phyloP scores from a whole-genome alignment of 176 grass and related monocot genomes.

The Dendrocalamus sinicus region DNA sequence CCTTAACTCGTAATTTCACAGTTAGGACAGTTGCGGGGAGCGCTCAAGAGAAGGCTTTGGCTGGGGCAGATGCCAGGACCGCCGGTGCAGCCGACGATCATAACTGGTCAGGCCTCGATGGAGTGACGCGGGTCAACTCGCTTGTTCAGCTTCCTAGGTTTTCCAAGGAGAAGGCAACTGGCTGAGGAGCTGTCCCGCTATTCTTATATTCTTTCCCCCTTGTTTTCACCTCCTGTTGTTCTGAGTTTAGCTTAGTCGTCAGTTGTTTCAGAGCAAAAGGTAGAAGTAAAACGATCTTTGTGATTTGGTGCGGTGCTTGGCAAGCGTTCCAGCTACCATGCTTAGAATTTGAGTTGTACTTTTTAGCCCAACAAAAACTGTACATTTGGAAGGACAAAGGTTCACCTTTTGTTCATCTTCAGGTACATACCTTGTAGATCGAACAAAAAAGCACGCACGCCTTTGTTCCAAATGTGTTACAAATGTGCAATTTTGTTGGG shows the following conservation, averaged over 20 bases:
- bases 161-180: slow-evolving; percentile 60
- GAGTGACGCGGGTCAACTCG: slow-evolving; percentile 91
- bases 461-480: neutral
- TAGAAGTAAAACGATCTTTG: slow-evolving; percentile 40
- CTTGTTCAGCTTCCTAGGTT: slow-evolving; percentile 95
- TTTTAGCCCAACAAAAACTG: slow-evolving; percentile 42
- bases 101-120: slow-evolving; percentile 82
- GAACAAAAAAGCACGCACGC: neutral
- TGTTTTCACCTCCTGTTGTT: slow-evolving; percentile 38
- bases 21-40: slow-evolving; percentile 62
- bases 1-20: slow-evolving; percentile 73
- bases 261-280: slow-evolving; percentile 34
- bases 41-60: slow-evolving; percentile 47
- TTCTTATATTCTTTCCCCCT: slow-evolving; percentile 30
- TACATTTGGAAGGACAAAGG: slow-evolving; percentile 9
- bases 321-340: neutral
- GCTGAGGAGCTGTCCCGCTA: slow-evolving; percentile 38
- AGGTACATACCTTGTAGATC: slow-evolving; percentile 7
- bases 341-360: neutral
- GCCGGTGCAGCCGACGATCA: slow-evolving; percentile 42
- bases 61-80: slow-evolving; percentile 22
- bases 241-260: slow-evolving; percentile 39
- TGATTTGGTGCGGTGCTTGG: slow-evolving; percentile 33
- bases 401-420: neutral
- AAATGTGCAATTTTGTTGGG: slow-evolving; percentile 33